phyloP scores from a whole-genome alignment of 2,329 filamentous ascomycete genomes.

The Fusarium cicatricum region DNA sequence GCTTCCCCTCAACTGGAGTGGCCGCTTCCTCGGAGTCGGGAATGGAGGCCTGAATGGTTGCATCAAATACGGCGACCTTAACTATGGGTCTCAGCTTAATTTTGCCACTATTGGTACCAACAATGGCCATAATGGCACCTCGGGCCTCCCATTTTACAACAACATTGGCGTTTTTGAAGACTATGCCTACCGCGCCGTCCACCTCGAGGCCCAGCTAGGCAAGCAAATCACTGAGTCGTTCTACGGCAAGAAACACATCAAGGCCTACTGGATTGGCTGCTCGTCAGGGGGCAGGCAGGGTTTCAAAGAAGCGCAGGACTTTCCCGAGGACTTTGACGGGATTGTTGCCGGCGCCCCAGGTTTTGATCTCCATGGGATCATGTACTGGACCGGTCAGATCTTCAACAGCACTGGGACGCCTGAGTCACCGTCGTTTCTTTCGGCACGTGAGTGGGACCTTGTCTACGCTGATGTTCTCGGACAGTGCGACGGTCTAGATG shows the following conservation, averaged over 20 bases:
- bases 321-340: conserved; percentile 64
- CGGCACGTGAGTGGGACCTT: conserved; percentile 45
- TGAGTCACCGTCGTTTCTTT: conserved; percentile 29
- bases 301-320: conserved; percentile 59
- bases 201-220: neutral
- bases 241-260: conserved; percentile 52
- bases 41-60: conserved; percentile 53
- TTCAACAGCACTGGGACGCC: neutral
- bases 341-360: conserved; percentile 55
- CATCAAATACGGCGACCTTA: conserved; percentile 1
- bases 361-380: conserved; percentile 53
- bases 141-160: neutral
- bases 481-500: conserved; percentile 62
- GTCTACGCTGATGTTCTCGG: conserved; percentile 54
- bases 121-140: conserved; percentile 28
- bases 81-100: neutral
- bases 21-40: conserved; percentile 50
- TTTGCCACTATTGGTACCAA: conserved; percentile 1
- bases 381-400: conserved; percentile 39
- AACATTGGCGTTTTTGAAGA: neutral
- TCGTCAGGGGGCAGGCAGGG: conserved; percentile 67
- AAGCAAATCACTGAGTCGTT: conserved; percentile 41
- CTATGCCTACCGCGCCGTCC: conserved; percentile 1
- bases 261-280: conserved; percentile 65
- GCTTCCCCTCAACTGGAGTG: neutral